Evolutionary conservation across 345 rosid genomes (phyloP).

Genomic region (Corymbia maculata): DNA sequence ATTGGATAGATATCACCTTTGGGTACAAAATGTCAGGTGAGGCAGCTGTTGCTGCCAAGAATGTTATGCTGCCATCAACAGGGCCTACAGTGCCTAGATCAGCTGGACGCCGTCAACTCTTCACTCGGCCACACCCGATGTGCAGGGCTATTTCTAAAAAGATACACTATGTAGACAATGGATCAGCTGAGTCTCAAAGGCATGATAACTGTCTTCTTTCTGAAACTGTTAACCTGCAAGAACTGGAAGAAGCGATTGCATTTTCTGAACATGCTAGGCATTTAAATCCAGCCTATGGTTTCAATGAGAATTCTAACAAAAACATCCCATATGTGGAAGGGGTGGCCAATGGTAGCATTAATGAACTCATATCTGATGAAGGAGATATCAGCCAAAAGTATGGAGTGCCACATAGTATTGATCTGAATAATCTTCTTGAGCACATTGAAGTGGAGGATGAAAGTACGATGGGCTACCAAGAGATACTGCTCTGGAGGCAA

Average conservation of each 20-base stretch:
- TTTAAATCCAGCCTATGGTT: slow-evolving; percentile 53
- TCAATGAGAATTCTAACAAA: slow-evolving; percentile 5
- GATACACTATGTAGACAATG: slow-evolving; percentile 8
- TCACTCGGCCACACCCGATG: slow-evolving; percentile 63
- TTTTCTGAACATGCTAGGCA: slow-evolving; percentile 65
- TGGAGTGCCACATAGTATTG: slow-evolving; percentile 27
- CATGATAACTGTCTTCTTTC: slow-evolving; percentile 28
- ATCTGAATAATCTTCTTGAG: slow-evolving; percentile 60
- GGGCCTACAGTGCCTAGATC: slow-evolving; percentile 60
- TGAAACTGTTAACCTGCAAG: slow-evolving; percentile 46
- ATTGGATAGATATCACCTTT: slow-evolving; percentile 86
- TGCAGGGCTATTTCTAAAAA: slow-evolving; percentile 30
- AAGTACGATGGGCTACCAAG: slow-evolving; percentile 51
- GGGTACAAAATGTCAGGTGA: slow-evolving; percentile 92
- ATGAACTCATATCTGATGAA: slow-evolving; percentile 14
- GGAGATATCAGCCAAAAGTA: slow-evolving; percentile 15
- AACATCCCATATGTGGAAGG: slow-evolving; percentile 19
- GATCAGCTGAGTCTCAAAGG: slow-evolving; percentile 16
- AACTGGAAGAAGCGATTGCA: slow-evolving; percentile 62
- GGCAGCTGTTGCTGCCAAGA: slow-evolving; percentile 86
- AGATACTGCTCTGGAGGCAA: slow-evolving; percentile 64
- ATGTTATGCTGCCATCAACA: slow-evolving; percentile 85
- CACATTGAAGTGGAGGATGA: slow-evolving; percentile 43
- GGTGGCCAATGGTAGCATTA: slow-evolving; percentile 12
- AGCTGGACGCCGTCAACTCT: slow-evolving; percentile 84